phyloP scores from a whole-genome alignment of 2,329 filamentous ascomycete species.

The Amesomyces nigricolor region DNA sequence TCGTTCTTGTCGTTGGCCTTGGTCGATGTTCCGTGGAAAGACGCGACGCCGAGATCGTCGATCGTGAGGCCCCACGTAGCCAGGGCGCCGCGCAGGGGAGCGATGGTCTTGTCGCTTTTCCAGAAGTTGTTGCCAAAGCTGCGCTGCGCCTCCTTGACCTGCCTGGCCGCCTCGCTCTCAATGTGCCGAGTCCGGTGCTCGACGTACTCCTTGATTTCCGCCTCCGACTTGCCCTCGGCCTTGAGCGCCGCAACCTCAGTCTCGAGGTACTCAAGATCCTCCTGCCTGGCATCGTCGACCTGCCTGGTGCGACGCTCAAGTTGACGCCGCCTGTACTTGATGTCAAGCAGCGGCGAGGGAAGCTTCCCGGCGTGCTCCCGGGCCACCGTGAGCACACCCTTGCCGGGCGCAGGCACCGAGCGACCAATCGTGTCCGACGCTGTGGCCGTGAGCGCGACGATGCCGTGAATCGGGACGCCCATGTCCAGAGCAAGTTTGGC shows the following conservation, averaged over 20 bases:
- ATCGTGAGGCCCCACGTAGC: constrained; percentile 98
- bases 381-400: constrained; percentile 93
- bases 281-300: constrained; percentile 95
- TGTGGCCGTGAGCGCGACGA: constrained; percentile 87
- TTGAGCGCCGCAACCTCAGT: constrained; percentile 92
- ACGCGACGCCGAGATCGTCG: constrained; percentile 89
- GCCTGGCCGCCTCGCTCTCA: constrained; percentile 77
- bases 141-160: constrained; percentile 87
- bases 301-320: constrained; percentile 89
- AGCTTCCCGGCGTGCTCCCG: constrained; percentile 88
- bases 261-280: constrained; percentile 85
- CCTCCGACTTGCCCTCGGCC: constrained; percentile 65
- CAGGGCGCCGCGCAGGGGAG: constrained; percentile 88
- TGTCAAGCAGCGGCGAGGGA: constrained; percentile 91
- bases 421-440: constrained; percentile 99
- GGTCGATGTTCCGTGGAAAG: constrained; percentile 98
- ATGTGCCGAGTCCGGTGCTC: constrained; percentile 82
- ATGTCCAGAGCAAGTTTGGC: constrained; percentile 93
- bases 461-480: constrained; percentile 96
- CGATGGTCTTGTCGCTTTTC: constrained; percentile 91
- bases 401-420: constrained; percentile 90
- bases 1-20: constrained; percentile 99
- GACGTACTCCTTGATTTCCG: constrained; percentile 72
- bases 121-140: constrained; percentile 98
- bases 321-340: constrained; percentile 94